Percentiles rank a stretch among this genome's conserved stretches.
phyloP scores from a whole-genome alignment of 257 asterid genomes.

The Primulina eburnea region DNA sequence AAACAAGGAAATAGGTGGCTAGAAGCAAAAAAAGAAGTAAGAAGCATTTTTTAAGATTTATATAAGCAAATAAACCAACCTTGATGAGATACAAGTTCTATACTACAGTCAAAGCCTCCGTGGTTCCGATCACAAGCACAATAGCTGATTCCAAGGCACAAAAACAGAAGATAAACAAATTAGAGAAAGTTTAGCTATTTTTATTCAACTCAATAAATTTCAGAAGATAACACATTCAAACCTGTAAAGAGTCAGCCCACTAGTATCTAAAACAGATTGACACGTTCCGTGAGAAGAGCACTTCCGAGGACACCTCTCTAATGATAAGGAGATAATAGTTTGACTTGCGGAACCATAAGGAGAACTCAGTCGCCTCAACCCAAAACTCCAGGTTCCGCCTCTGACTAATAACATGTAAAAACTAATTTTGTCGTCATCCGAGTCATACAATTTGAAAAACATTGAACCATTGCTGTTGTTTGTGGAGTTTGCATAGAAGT shows the following conservation, averaged over 20 bases:
- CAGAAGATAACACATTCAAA: conserved; percentile 22
- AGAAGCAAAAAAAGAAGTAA: not conserved
- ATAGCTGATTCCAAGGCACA: conserved; percentile 46
- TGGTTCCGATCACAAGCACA: conserved; percentile 82
- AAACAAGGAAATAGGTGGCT: not conserved
- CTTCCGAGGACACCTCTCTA: conserved; percentile 82
- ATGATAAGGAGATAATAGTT: conserved; percentile 59
- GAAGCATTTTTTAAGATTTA: not conserved
- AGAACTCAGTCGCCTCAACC: conserved; percentile 54
- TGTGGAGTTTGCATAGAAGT: conserved; percentile 67
- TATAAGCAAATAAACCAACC: conserved; percentile 39
- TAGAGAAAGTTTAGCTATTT: conserved; percentile 2
- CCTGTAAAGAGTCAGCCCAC: conserved; percentile 86
- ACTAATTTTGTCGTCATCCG: conserved; percentile 51
- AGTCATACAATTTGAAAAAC: conserved; percentile 80
- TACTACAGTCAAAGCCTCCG: conserved; percentile 94
- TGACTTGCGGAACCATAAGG: conserved; percentile 31
- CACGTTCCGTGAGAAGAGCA: conserved; percentile 87
- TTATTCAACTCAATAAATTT: not conserved
- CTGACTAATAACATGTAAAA: conserved; percentile 66
- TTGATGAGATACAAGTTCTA: conserved; percentile 75
- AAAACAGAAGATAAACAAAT: conserved; percentile 19
- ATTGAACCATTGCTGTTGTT: conserved; percentile 79
- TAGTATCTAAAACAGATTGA: conserved; percentile 55
- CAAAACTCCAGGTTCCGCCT: conserved; percentile 88